Evolutionary conservation across 2,329 filamentous ascomycete species (phyloP).

Genomic region (Coniochaeta prunicola): DNA sequence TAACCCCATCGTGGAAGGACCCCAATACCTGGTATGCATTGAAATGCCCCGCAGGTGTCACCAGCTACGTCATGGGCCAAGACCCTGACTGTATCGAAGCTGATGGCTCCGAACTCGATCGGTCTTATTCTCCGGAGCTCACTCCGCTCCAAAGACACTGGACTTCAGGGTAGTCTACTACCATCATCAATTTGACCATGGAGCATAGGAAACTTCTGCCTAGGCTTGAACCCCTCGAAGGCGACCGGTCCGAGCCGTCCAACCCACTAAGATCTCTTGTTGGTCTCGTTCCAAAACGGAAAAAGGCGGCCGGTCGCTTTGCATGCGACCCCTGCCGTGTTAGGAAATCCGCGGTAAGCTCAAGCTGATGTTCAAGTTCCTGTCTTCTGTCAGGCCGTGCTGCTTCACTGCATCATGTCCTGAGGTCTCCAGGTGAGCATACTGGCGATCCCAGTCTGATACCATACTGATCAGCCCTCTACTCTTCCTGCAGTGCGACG

Average conservation of each 20-base stretch:
- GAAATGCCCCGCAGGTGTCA: too few species aligned
- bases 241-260: background rate
- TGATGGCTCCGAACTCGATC: too few species aligned
- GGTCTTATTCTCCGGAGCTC: too few species aligned
- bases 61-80: too few species aligned
- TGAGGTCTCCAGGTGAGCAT: background rate
- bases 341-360: background rate
- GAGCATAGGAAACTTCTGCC: background rate
- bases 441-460: background rate
- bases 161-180: background rate
- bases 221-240: background rate
- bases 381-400: background rate
- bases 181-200: background rate
- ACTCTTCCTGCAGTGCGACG: background rate
- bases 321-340: background rate
- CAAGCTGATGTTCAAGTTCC: background rate
- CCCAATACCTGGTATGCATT: too few species aligned
- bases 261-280: background rate
- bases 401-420: background rate
- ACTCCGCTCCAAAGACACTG: background rate
- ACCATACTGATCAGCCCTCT: background rate
- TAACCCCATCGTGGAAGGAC: too few species aligned
- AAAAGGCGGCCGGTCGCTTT: background rate
- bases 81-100: too few species aligned
- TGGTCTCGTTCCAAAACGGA: background rate